A percentile compares a stretch with the other conserved stretches of the same genome.
Evolutionary conservation across 1,284 basidiomycete species (phyloP).

Genomic region (Stygiomarasmius scandens): DNA sequence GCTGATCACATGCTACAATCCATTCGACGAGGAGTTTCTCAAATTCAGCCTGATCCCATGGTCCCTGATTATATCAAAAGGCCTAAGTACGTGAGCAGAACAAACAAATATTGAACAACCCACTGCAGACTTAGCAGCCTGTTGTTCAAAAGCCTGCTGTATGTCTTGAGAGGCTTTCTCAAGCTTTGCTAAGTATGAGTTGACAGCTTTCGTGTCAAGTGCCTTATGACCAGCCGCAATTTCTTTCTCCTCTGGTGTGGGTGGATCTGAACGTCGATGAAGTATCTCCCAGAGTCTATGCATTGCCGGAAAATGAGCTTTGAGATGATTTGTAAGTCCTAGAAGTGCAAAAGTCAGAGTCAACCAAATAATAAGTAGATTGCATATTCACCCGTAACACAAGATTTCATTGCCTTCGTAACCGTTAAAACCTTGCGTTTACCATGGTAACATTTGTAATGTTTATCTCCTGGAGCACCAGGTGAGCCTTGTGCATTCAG

Average conservation of each 20-base stretch:
- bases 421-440: conserved; percentile 21
- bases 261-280: conserved; percentile 4
- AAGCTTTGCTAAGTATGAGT: conserved; percentile 3
- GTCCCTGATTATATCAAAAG: conserved; percentile 15
- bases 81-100: neutral
- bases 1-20: conserved; percentile 34
- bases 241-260: conserved; percentile 10
- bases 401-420: conserved; percentile 21
- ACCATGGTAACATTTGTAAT: conserved; percentile 28
- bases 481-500: conserved; percentile 1
- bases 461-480: conserved; percentile 15
- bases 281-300: conserved; percentile 8
- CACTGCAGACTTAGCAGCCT: neutral
- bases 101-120: neutral
- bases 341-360: neutral
- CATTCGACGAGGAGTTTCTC: conserved; percentile 29
- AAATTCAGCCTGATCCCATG: conserved; percentile 30
- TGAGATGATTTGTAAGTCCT: conserved; percentile 18
- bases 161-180: conserved; percentile 4
- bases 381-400: neutral
- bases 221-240: conserved; percentile 15
- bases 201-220: conserved; percentile 7
- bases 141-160: neutral
- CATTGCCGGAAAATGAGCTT: conserved; percentile 6
- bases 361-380: neutral